Evolutionary conservation across 805 yeast species (phyloP).

Genomic region (Yarrowia yakushimensis): DNA sequence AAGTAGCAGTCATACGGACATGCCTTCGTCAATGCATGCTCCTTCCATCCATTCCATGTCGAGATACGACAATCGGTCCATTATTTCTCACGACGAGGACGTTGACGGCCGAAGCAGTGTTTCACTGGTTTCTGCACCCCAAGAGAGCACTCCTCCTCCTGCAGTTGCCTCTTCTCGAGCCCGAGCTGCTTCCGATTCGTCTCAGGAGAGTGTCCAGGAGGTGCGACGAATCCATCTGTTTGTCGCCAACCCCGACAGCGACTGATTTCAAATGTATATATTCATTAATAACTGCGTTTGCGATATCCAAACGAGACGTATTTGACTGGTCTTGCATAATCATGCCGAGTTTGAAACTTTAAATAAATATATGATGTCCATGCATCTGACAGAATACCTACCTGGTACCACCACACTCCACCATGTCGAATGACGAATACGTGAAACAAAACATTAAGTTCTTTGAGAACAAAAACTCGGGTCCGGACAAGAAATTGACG

Average conservation of each 20-base stretch:
- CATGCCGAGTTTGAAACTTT: too few relatives aligned
- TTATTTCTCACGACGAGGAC: slow-evolving; percentile 17
- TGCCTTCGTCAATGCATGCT: slow-evolving; percentile 2
- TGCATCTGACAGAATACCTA: too few relatives aligned
- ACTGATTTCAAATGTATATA: slow-evolving; percentile 25
- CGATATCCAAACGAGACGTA: too few relatives aligned
- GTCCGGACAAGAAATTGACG: slow-evolving; percentile 2
- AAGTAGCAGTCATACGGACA: slow-evolving; percentile 3
- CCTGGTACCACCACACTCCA: neutral
- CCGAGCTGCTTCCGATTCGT: slow-evolving; percentile 30
- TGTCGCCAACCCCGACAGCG: slow-evolving; percentile 42
- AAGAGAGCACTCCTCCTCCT: slow-evolving; percentile 7
- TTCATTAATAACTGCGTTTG: too few relatives aligned
- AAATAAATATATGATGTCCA: too few relatives aligned
- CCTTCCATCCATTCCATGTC: slow-evolving; percentile 14
- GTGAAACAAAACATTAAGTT: slow-evolving; percentile 16
- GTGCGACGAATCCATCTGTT: slow-evolving; percentile 38
- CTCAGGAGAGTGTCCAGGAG: slow-evolving; percentile 36
- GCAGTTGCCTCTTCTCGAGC: slow-evolving; percentile 12
- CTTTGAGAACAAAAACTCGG: slow-evolving; percentile 1
- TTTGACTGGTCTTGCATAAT: too few relatives aligned
- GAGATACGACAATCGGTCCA: neutral
- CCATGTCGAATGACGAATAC: neutral
- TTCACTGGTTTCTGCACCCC: slow-evolving; percentile 9
- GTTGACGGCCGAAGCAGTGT: neutral